Conservation (phyloP, 2,329 filamentous ascomycete genomes). For the Grosmannia serpens region DNA sequence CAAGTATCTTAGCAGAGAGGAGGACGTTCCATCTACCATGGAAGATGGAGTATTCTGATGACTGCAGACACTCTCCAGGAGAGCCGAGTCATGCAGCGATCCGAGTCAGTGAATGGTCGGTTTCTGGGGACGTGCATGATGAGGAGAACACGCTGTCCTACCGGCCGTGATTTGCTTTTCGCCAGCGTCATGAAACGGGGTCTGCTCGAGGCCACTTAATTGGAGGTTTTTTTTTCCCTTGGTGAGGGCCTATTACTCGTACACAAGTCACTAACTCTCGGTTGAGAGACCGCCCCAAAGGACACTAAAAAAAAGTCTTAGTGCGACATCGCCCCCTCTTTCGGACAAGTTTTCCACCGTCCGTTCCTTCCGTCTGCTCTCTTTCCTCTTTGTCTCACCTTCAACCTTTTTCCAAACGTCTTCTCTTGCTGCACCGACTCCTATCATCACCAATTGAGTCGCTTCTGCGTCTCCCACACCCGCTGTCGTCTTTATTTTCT, state of each 20-base stretch:
- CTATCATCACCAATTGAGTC: not conserved
- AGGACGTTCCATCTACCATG: not conserved
- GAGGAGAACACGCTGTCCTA: too few relatives aligned
- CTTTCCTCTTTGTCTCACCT: not conserved
- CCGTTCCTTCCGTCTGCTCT: not conserved
- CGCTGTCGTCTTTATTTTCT: not conserved
- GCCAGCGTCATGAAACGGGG: too few relatives aligned
- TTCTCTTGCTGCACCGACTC: not conserved
- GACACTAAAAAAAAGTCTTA: constrained; percentile 1
- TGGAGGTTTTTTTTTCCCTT: too few relatives aligned
- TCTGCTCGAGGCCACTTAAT: too few relatives aligned
- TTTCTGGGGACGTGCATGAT: too few relatives aligned
- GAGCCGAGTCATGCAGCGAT: too few relatives aligned
- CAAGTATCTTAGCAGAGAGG: too few relatives aligned
- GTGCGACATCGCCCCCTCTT: not conserved
- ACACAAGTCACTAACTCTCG: not conserved
- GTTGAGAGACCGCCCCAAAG: not conserved
- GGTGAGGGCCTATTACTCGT: not conserved
- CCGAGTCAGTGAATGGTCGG: too few relatives aligned
- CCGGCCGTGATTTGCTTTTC: too few relatives aligned
- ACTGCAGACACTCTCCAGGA: not conserved
- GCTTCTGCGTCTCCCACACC: not conserved
- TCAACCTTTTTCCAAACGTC: not conserved
- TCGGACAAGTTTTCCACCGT: not conserved
- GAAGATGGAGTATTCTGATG: not conserved